A percentile compares a stretch with the other conserved stretches of the same genome.
phyloP scores from a whole-genome alignment of 1,284 basidiomycete species.

The Ceratobasidium sp. region DNA sequence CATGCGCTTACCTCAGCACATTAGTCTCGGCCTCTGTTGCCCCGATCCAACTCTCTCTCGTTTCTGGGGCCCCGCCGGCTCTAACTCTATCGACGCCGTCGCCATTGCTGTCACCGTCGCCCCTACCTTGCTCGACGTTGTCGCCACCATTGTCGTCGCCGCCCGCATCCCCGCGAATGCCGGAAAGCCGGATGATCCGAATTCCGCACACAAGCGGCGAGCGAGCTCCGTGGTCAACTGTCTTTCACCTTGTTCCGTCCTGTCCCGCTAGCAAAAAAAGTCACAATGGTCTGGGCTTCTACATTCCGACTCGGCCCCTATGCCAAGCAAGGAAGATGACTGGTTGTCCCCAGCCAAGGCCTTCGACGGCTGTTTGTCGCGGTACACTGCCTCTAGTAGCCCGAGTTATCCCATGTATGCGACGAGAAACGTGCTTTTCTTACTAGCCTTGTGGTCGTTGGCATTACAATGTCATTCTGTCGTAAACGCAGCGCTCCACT shows the following conservation, averaged over 20 bases:
- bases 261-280: slow-evolving; percentile 2
- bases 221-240: slow-evolving; percentile 10
- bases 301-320: slow-evolving; percentile 6
- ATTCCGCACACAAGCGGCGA: slow-evolving; percentile 11
- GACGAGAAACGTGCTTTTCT: background rate
- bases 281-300: background rate
- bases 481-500: background rate
- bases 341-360: slow-evolving; percentile 5
- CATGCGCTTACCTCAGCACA: slow-evolving; percentile 11
- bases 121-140: background rate
- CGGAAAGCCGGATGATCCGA: slow-evolving; percentile 18
- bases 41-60: background rate
- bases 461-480: background rate
- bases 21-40: background rate
- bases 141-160: background rate
- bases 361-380: slow-evolving; percentile 3
- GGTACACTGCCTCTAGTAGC: background rate
- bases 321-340: slow-evolving; percentile 1
- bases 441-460: background rate
- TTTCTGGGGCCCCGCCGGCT: background rate
- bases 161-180: slow-evolving; percentile 10
- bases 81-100: background rate
- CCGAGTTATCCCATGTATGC: background rate
- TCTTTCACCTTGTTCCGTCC: background rate
- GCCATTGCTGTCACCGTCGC: background rate